A percentile compares a stretch with the other conserved stretches of the same genome.
Evolutionary conservation across 257 asterid species (phyloP).

Genomic region (Penstemon newberryi): DNA sequence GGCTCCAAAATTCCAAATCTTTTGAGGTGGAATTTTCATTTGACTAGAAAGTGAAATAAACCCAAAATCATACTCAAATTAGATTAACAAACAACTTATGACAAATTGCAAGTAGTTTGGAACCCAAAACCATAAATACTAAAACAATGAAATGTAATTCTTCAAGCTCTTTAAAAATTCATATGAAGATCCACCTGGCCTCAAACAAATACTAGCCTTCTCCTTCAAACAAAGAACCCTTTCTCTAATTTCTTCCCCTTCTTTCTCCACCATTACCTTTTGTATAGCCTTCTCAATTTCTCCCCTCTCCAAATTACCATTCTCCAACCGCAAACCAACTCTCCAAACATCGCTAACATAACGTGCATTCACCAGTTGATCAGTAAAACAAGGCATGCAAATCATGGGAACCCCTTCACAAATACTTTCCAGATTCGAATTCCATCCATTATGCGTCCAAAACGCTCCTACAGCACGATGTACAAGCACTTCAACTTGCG

Average conservation of each 20-base stretch:
- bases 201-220: constrained; percentile 29
- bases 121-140: neutral
- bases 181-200: constrained; percentile 42
- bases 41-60: neutral
- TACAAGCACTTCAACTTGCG: constrained; percentile 38
- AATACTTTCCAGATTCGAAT: too few relatives aligned
- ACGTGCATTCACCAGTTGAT: constrained; percentile 46
- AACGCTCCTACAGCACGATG: constrained; percentile 46
- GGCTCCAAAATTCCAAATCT: neutral
- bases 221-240: constrained; percentile 34
- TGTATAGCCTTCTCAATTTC: constrained; percentile 32
- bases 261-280: constrained; percentile 34
- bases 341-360: constrained; percentile 50
- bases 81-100: neutral
- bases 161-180: constrained; percentile 33
- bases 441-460: constrained; percentile 32
- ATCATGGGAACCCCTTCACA: constrained; percentile 49
- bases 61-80: neutral
- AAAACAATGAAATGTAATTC: constrained; percentile 34
- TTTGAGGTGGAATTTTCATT: neutral
- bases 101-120: neutral
- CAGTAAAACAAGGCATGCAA: constrained; percentile 43
- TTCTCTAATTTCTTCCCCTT: constrained; percentile 41
- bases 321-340: constrained; percentile 43
- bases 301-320: constrained; percentile 28